These are phyloP conservation scores for Setaria viridis DNA, from an alignment of 202 grass and related monocot species.

Conservation along the genomic window DNA sequence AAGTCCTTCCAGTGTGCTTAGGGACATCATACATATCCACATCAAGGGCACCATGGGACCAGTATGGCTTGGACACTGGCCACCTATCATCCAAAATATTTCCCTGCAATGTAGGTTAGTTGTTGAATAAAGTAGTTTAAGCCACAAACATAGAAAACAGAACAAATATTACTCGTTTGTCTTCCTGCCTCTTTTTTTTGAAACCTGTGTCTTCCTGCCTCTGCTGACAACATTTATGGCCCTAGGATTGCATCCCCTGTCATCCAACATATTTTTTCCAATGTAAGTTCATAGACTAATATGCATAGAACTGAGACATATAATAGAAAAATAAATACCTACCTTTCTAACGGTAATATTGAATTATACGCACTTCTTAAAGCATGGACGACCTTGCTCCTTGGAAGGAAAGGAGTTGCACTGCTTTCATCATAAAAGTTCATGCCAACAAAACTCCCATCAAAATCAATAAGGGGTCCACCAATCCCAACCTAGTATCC, in stretches of 20 bases:
- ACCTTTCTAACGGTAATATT: conserved; percentile 19
- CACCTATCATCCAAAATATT: background rate
- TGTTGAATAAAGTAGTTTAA: no score
- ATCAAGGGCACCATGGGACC: background rate
- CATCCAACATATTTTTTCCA: background rate
- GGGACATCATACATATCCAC: no score
- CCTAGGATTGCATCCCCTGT: background rate
- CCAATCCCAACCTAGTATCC: conserved; percentile 25
- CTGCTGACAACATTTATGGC: no score
- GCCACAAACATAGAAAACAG: no score
- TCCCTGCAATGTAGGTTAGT: no score
- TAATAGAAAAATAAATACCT: background rate
- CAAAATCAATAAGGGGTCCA: conserved; percentile 31
- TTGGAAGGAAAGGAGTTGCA: conserved; percentile 25
- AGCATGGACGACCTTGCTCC: background rate
- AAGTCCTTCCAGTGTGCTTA: no score
- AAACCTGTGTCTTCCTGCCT: no score
- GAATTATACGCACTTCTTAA: background rate
- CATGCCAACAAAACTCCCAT: conserved; percentile 36
- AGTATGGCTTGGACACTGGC: background rate
- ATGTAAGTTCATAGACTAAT: background rate
- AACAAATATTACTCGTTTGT: no score
- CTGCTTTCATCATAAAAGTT: conserved; percentile 32
- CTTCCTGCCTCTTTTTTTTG: no score
- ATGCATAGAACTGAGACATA: background rate